Conservation (phyloP, 352 stramenopile genomes). For the Phytophthora cryptogea region DNA sequence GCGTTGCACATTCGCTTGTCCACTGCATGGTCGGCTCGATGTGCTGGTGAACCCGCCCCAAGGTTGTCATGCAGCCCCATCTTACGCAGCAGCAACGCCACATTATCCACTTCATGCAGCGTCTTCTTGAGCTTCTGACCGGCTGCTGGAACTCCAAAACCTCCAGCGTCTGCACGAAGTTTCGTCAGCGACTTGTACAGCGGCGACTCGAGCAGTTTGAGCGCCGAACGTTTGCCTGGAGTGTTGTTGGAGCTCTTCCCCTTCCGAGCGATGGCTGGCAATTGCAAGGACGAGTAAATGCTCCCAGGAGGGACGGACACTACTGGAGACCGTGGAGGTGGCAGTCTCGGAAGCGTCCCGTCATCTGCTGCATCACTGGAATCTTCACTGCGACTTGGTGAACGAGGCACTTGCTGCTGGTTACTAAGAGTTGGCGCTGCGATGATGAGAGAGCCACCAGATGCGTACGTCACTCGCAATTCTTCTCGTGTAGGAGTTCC, state of each 20-base stretch:
- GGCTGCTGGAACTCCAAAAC: constrained; percentile 19
- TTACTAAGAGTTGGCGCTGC: constrained; percentile 28
- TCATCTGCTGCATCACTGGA: constrained; percentile 16
- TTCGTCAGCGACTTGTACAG: constrained; percentile 79
- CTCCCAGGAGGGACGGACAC: constrained; percentile 24
- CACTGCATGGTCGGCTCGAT: constrained; percentile 62
- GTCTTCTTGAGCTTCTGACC: constrained; percentile 55
- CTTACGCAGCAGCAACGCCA: constrained; percentile 69
- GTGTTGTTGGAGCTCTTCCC: constrained; percentile 29
- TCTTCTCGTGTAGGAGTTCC: constrained; percentile 53
- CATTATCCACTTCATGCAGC: constrained; percentile 73
- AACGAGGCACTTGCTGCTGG: constrained; percentile 16
- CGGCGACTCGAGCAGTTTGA: constrained; percentile 73
- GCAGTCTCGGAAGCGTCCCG: constrained; percentile 19
- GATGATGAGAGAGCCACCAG: constrained; percentile 59
- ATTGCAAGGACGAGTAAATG: constrained; percentile 22
- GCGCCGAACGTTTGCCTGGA: constrained; percentile 23
- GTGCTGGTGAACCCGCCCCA: constrained; percentile 31
- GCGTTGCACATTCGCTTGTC: constrained; percentile 85
- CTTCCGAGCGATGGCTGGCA: constrained; percentile 46
- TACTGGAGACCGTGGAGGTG: constrained; percentile 31
- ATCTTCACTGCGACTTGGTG: constrained; percentile 37
- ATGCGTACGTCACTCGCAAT: constrained; percentile 58
- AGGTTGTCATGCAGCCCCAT: constrained; percentile 60
- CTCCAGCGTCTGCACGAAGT: constrained; percentile 39